Evolutionary conservation across 108 stramenopile genomes (phyloP).

Genomic region (Aureococcus anophagefferens): DNA sequence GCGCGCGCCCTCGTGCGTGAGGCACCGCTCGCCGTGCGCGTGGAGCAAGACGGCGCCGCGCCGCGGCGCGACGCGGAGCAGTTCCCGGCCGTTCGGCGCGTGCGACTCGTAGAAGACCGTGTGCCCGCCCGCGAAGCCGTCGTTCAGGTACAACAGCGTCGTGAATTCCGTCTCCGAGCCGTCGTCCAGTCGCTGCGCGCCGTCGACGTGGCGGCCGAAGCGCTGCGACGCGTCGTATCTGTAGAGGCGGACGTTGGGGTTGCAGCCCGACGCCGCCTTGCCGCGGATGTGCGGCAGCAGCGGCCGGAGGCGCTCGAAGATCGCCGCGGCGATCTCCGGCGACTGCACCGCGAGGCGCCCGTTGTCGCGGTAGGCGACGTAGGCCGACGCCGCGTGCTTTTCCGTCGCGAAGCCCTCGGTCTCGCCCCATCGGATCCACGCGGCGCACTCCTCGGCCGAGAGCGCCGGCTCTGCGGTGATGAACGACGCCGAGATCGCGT

Average conservation of each 20-base stretch:
- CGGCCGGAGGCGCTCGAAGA: constrained; percentile 24
- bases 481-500: background rate
- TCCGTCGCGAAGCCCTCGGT: constrained; percentile 40
- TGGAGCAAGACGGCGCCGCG: constrained; percentile 65
- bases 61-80: constrained; percentile 51
- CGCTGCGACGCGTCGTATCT: constrained; percentile 62
- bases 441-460: constrained; percentile 55
- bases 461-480: constrained; percentile 15
- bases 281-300: constrained; percentile 17
- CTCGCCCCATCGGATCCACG: constrained; percentile 67
- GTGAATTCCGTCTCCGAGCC: constrained; percentile 59
- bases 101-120: constrained; percentile 47
- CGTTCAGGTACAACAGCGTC: constrained; percentile 67
- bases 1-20: constrained; percentile 75
- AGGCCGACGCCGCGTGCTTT: constrained; percentile 51
- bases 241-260: constrained; percentile 74
- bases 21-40: constrained; percentile 69
- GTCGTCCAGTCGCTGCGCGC: constrained; percentile 31
- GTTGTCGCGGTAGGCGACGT: constrained; percentile 65
- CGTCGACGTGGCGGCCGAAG: constrained; percentile 79
- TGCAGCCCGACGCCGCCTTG: constrained; percentile 56
- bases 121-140: constrained; percentile 59
- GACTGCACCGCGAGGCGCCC: constrained; percentile 30
- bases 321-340: constrained; percentile 14
- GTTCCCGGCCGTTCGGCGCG: constrained; percentile 15